phyloP scores from a whole-genome alignment of 352 stramenopile genomes.

The Pythium brachiatum region DNA sequence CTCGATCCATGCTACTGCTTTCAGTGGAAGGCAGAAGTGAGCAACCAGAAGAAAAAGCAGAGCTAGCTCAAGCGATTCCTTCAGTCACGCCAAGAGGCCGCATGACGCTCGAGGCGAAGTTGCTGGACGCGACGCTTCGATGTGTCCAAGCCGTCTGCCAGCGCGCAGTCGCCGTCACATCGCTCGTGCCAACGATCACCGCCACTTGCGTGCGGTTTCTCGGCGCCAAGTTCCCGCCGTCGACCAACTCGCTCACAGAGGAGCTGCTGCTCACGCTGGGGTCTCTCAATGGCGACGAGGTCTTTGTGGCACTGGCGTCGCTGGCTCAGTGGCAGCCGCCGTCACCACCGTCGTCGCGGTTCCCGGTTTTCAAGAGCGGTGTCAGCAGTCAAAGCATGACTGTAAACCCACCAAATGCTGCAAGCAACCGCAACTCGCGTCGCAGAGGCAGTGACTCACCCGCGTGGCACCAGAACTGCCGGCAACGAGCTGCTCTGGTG shows the following conservation, averaged over 20 bases:
- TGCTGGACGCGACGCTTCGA: conserved; percentile 53
- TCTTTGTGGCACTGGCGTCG: conserved; percentile 57
- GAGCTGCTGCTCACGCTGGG: conserved; percentile 46
- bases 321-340: conserved; percentile 53
- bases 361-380: conserved; percentile 29
- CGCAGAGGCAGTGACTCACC: background rate
- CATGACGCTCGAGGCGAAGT: conserved; percentile 55
- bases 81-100: conserved; percentile 7
- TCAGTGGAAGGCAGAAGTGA: conserved; percentile 7
- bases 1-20: conserved; percentile 67
- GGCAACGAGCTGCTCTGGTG: background rate
- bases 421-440: background rate
- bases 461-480: background rate
- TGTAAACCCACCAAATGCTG: background rate
- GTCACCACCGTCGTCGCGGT: conserved; percentile 39
- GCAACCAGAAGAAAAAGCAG: conserved; percentile 2
- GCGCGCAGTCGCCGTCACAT: conserved; percentile 43
- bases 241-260: conserved; percentile 38
- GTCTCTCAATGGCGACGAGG: conserved; percentile 65
- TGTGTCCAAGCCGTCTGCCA: conserved; percentile 51
- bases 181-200: conserved; percentile 60
- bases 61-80: background rate
- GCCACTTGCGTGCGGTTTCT: conserved; percentile 46
- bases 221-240: conserved; percentile 26
- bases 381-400: background rate